Base-by-base conservation (phyloP, 768 basidiomycete genomes). In the Dentipellis sp. region DNA sequence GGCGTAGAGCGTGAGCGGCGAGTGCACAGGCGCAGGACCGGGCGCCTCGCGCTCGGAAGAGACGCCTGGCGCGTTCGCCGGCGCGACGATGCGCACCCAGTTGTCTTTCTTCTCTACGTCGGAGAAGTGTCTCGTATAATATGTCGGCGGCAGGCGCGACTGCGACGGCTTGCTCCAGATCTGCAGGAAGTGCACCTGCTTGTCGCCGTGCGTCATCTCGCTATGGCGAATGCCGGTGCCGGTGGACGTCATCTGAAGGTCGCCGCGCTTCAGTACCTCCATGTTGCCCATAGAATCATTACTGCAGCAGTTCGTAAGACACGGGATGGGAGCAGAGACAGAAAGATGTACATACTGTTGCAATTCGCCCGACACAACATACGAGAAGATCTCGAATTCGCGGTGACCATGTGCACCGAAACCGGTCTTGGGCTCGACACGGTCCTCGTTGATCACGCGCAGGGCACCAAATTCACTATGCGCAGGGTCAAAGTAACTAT, bases 221-320 rank as follows among this genome's bases (percentile, higher is more conserved):
- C 84, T 86, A 69, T 98, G 94, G 0, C 82, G 76, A 64, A 98
- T 94, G 5, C 95, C 95, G 0, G 87, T 94, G 12, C 94, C 94
- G 0, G 94, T 84, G 1, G 88, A 91, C 2, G 94, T 93, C 74
- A 95, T 81, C 69, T 97, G 94, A 35, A 98, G 64, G 63, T 92
- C 88, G 1, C 94, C 95, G 14, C 93, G 83, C 66, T 84, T 84
- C 65, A 97, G 81, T 55, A 94, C 77, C 67, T 98, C 94, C 55
- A 78, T 78, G 71, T 95, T 94, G 46, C 87, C 86, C 86, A 97
- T 89, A 2, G 87, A 90, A 70, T 97, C 94, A 69, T 86, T 79
- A 73, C 93, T 91, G 57, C 14, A 21, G 23, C 7, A 46, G 6
- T 9, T 11, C 55, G 21, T 50, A 38, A 4, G 0, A 19, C 17